These are phyloP conservation scores for Lagerstroemia speciosa DNA, from an alignment of 345 rosid genomes.

Conservation along the genomic window DNA sequence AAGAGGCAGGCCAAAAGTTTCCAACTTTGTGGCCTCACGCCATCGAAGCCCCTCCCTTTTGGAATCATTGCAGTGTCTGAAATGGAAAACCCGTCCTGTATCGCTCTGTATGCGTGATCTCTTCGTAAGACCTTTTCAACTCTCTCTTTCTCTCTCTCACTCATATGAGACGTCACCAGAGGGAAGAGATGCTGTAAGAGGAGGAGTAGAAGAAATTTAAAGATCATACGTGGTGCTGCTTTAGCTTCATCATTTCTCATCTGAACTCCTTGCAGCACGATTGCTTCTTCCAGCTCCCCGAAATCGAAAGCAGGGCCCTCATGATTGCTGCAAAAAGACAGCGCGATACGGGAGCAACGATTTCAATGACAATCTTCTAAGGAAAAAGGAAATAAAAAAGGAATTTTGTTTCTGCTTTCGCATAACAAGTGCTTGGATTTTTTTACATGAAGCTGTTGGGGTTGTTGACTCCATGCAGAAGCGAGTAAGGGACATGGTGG, in stretches of 20 bases:
- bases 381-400: not conserved
- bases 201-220: constrained; percentile 17
- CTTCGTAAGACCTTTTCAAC: constrained; percentile 36
- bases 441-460: constrained; percentile 71
- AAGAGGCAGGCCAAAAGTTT: constrained; percentile 15
- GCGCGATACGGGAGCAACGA: no score
- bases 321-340: constrained; percentile 42
- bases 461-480: constrained; percentile 58
- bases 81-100: constrained; percentile 32
- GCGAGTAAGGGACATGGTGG: constrained; percentile 61
- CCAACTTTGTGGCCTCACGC: constrained; percentile 63
- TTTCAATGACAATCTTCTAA: not conserved
- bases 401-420: not conserved
- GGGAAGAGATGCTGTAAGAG: constrained; percentile 14
- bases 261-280: constrained; percentile 78
- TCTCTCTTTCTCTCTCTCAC: constrained; percentile 16
- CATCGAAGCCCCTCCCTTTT: constrained; percentile 33
- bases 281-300: constrained; percentile 98
- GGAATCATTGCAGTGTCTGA: constrained; percentile 51
- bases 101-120: not conserved
- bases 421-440: not conserved
- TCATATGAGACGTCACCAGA: constrained; percentile 44
- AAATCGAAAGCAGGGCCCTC: constrained; percentile 82
- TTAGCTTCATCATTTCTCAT: constrained; percentile 70
- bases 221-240: constrained; percentile 38